Evolutionary conservation across 371 early-diverging fungal species (phyloP).

Genomic region (Mucor plumbeus): DNA sequence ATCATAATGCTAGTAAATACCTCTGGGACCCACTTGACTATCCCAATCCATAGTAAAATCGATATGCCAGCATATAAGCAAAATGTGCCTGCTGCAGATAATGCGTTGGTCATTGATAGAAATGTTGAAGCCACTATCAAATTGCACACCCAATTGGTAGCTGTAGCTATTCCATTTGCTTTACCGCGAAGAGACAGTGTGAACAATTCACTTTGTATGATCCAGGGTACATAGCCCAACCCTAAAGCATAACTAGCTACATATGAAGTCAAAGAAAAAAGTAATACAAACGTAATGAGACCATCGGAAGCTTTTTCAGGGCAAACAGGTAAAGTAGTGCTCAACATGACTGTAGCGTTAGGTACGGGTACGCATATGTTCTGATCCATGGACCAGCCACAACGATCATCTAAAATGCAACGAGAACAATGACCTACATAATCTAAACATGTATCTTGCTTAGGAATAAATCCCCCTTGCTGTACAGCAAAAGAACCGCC

Average conservation of each 20-base stretch:
- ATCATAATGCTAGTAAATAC: slow-evolving; percentile 15
- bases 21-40: slow-evolving; percentile 55
- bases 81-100: slow-evolving; percentile 61
- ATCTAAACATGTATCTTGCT: slow-evolving; percentile 48
- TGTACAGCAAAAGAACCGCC: slow-evolving; percentile 59
- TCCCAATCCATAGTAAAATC: slow-evolving; percentile 57
- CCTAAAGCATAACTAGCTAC: slow-evolving; percentile 68
- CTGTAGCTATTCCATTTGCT: slow-evolving; percentile 66
- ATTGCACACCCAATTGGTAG: slow-evolving; percentile 64
- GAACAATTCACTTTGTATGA: slow-evolving; percentile 67
- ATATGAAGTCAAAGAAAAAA: slow-evolving; percentile 48
- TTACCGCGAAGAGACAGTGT: slow-evolving; percentile 60
- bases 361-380: slow-evolving; percentile 20
- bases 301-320: slow-evolving; percentile 28
- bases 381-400: slow-evolving; percentile 43
- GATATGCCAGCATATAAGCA: slow-evolving; percentile 62
- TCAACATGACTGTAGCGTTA: not conserved
- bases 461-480: slow-evolving; percentile 55
- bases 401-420: slow-evolving; percentile 65
- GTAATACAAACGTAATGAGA: slow-evolving; percentile 24
- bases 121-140: slow-evolving; percentile 59
- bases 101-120: slow-evolving; percentile 54
- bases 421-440: slow-evolving; percentile 63
- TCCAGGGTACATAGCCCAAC: slow-evolving; percentile 62
- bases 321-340: slow-evolving; percentile 21